Evolutionary conservation across 208 protist genomes (phyloP), one percentile per base, ranked within the genome.

Genomic region (Trypanosoma rangeli): DNA sequence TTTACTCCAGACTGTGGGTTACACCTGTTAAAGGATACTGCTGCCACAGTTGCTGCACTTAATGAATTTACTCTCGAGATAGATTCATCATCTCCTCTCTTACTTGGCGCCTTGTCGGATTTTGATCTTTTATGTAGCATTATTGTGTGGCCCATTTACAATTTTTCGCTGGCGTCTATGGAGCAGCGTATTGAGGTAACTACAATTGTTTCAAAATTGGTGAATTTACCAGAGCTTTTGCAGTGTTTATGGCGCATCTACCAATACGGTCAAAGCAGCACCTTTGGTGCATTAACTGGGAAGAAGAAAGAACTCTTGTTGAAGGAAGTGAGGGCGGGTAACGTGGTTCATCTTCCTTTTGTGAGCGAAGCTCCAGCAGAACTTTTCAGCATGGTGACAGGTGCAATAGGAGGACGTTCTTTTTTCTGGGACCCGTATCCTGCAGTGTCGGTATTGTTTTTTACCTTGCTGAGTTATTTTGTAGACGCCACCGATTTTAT

Each of bases 141-240:
- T 35, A 90, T 86, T 64, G 85, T 83, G 20, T 95, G 90, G 87
- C 90, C 90, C 4, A 74, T 95, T 46, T 90, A 84, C 48, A 76
- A 68, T 49, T 90, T 95, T 66, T 72, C 77, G 28, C 60, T 64
- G 16, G 46, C 58, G 10, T 80, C 71, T 35, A 4, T 57, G 16
- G 50, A 56, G 28, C 76, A 83, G 46, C 79, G 75, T 39, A 77
- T 80, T 62, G 85, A 92, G 72, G 85, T 80, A 48, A 64, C 81
- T 1, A 80, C 85, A 10, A 63, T 95, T 39, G 77, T 89, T 64
- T 79, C 82, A 20, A 88, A 84, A 62, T 78, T 94, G 3, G 80
- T 85, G 4, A 80, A 79, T 74, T 73, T 60, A 1, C 76, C 83
- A 35, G 68, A 65, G 54, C 68, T 95, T 48, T 72, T 95, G 57